Conservation (phyloP, 148 eudicot species). For the Silene uniflora region DNA sequence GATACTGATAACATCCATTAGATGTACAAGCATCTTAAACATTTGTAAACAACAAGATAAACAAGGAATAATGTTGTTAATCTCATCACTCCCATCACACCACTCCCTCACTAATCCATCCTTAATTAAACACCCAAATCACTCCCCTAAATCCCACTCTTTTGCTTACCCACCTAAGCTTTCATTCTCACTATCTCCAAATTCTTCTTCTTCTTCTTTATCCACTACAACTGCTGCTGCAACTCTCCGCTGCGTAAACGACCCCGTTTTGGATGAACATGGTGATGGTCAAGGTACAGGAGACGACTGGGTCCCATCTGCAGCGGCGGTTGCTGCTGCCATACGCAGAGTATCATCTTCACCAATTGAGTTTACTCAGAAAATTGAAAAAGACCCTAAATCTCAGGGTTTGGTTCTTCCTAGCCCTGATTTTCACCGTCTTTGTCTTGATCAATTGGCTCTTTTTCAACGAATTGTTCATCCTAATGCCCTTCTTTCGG, state of each 20-base stretch:
- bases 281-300: conserved; percentile 1
- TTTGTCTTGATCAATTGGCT: conserved; percentile 74
- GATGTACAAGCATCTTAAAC: no score
- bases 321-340: conserved; percentile 63
- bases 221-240: not conserved
- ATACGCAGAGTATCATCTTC: conserved; percentile 70
- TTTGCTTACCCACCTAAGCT: conserved; percentile 3
- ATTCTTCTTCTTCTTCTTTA: conserved; percentile 11
- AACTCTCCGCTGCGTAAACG: conserved; percentile 32
- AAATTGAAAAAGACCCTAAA: conserved; percentile 48
- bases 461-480: conserved; percentile 79
- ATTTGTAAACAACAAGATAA: no score
- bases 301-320: conserved; percentile 47
- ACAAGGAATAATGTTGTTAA: conserved; percentile 22
- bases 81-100: conserved; percentile 26
- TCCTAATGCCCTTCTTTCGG: conserved; percentile 77
- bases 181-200: not conserved
- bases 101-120: conserved; percentile 26
- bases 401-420: conserved; percentile 58
- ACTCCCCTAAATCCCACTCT: conserved; percentile 16
- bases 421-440: conserved; percentile 72
- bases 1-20: no score
- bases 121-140: conserved; percentile 18
- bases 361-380: conserved; percentile 74
- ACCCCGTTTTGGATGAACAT: conserved; percentile 27